phyloP scores from a whole-genome alignment of 148 eudicot species.

The Limonium bicolor region DNA sequence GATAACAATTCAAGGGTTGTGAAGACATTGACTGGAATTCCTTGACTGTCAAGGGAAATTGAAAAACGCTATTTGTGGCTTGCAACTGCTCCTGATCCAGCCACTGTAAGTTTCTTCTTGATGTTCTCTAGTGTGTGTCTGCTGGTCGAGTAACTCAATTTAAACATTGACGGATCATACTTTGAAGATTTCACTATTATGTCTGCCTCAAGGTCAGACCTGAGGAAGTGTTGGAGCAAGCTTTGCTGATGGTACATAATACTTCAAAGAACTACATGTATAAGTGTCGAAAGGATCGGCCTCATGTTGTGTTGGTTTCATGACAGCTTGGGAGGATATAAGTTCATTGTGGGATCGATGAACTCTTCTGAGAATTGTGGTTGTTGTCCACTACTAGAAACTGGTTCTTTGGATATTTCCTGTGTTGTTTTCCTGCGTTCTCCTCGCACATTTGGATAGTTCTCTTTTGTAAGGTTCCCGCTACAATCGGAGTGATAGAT shows the following conservation, averaged over 20 bases:
- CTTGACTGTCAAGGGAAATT: conserved; percentile 88
- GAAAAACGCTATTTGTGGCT: conserved; percentile 94
- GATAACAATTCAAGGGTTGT: conserved; percentile 63
- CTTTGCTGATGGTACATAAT: conserved; percentile 65
- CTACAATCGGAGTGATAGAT: too few relatives aligned
- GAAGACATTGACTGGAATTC: conserved; percentile 98
- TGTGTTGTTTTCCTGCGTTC: too few relatives aligned
- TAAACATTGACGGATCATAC: conserved; percentile 1
- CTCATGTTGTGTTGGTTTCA: too few relatives aligned
- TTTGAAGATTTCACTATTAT: too few relatives aligned
- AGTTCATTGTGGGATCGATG: too few relatives aligned
- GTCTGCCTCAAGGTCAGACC: conserved; percentile 74
- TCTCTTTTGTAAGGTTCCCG: too few relatives aligned
- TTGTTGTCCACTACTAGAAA: too few relatives aligned
- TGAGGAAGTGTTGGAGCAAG: conserved; percentile 80
- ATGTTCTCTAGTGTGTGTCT: conserved; percentile 1
- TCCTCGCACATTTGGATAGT: too few relatives aligned
- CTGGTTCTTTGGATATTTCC: too few relatives aligned
- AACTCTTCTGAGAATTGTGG: too few relatives aligned
- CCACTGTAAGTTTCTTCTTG: conserved; percentile 42
- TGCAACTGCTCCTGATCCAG: conserved; percentile 94
- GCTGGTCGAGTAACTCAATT: neutral
- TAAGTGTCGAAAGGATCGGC: too few relatives aligned
- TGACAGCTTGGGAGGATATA: too few relatives aligned
- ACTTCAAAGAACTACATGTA: conserved; percentile 73